These are phyloP conservation scores for Castanea mollissima DNA, from an alignment of 306 rosid species.

Conservation along the genomic window DNA sequence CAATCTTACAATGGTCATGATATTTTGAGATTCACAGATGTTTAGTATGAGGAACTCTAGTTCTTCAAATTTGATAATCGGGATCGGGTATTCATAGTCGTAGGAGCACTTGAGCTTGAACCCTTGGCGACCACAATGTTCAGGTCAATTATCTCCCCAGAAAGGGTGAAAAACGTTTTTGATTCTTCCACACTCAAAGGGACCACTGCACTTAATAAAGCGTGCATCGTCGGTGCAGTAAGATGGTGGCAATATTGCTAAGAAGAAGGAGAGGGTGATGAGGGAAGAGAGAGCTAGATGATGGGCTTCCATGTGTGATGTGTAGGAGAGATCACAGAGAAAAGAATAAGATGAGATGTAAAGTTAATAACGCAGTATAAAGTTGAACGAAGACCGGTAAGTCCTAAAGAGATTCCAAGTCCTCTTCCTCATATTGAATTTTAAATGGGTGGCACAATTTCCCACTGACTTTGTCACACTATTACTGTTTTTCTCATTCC, in stretches of 20 bases:
- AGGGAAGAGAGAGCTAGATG: background rate
- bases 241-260: conserved; percentile 16
- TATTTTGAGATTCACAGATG: background rate
- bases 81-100: background rate
- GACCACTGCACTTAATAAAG: conserved; percentile 25
- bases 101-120: conserved; percentile 34
- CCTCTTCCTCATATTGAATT: no score
- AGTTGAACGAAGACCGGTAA: no score
- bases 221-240: conserved; percentile 1
- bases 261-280: conserved; percentile 26
- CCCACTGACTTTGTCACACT: no score
- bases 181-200: conserved; percentile 36
- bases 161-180: conserved; percentile 34
- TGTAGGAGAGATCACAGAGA: no score
- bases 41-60: conserved; percentile 22
- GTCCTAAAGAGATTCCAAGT: no score
- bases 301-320: background rate
- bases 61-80: conserved; percentile 19
- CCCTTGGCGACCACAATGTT: conserved; percentile 35
- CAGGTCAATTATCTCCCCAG: conserved; percentile 20
- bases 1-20: conserved; percentile 25
- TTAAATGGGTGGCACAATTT: no score
- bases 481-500: no score
- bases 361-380: no score
- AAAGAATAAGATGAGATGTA: no score